A percentile compares a stretch with the other conserved stretches of the same genome.
Conservation (phyloP, 2,329 filamentous ascomycete genomes). For the Penicillium crustosum region DNA sequence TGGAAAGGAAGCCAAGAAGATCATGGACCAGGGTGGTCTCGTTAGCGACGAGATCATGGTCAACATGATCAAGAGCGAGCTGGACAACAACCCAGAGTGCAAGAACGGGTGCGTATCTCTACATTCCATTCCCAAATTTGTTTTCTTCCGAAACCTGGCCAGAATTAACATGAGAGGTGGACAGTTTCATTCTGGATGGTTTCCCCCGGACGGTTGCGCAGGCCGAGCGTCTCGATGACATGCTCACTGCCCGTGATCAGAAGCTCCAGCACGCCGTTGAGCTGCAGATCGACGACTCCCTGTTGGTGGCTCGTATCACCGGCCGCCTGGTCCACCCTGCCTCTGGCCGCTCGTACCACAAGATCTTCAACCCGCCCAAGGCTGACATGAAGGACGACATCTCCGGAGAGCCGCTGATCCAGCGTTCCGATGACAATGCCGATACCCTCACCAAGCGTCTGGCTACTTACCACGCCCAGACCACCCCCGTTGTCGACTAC, state of each 20-base stretch:
- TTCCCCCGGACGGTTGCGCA: conserved; percentile 97
- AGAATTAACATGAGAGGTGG: conserved; percentile 1
- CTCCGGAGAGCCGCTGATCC: conserved; percentile 93
- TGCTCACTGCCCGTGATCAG: conserved; percentile 77
- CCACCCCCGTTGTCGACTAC: conserved; percentile 86
- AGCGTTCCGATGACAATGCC: conserved; percentile 95
- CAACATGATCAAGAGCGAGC: conserved; percentile 98
- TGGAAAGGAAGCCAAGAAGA: conserved; percentile 97
- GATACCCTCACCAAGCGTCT: conserved; percentile 94
- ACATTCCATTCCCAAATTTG: not conserved
- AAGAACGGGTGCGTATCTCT: conserved; percentile 74
- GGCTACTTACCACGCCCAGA: conserved; percentile 90
- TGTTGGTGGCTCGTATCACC: conserved; percentile 93
- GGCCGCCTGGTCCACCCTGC: conserved; percentile 94
- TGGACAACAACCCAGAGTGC: conserved; percentile 92
- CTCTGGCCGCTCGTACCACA: conserved; percentile 95
- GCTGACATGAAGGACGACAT: conserved; percentile 90
- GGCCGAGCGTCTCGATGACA: conserved; percentile 88
- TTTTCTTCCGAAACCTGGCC: not conserved
- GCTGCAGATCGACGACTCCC: conserved; percentile 91
- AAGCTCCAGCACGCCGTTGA: conserved; percentile 93
- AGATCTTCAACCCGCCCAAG: conserved; percentile 98
- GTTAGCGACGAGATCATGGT: conserved; percentile 99
- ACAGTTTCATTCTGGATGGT: conserved; percentile 95
- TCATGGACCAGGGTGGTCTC: conserved; percentile 97